phyloP scores from a whole-genome alignment of 208 protist genomes.

The Naegleria fowleri region DNA sequence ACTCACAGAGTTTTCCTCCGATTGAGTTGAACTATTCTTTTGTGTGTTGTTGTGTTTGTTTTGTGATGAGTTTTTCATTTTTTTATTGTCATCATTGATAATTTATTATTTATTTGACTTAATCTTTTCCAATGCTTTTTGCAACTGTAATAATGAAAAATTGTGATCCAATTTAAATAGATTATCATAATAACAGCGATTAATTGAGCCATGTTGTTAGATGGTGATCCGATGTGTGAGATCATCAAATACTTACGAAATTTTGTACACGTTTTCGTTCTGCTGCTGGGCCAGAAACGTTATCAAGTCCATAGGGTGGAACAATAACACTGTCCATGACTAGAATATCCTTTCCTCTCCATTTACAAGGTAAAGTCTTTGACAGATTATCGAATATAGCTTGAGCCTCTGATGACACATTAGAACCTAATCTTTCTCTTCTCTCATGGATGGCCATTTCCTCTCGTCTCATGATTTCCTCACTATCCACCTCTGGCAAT shows the following conservation, averaged over 20 bases:
- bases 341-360: conserved; percentile 3
- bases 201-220: too few species aligned
- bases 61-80: not conserved
- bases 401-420: conserved; percentile 19
- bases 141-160: not conserved
- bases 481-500: not conserved
- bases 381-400: conserved; percentile 20
- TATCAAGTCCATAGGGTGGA: not conserved
- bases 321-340: conserved; percentile 7
- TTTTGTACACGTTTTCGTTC: conserved; percentile 1
- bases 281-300: not conserved
- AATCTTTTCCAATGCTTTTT: not conserved
- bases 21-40: not conserved
- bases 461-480: not conserved
- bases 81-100: not conserved
- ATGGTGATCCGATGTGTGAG: too few species aligned
- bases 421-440: conserved; percentile 18
- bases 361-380: conserved; percentile 13
- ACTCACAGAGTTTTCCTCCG: not conserved
- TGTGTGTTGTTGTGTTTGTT: not conserved
- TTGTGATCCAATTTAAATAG: not conserved
- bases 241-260: not conserved
- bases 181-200: too few species aligned
- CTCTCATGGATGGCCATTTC: not conserved
- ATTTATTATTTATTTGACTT: not conserved